Conservation (phyloP, 75 land plant species). For the Sequoia sempervirens region DNA sequence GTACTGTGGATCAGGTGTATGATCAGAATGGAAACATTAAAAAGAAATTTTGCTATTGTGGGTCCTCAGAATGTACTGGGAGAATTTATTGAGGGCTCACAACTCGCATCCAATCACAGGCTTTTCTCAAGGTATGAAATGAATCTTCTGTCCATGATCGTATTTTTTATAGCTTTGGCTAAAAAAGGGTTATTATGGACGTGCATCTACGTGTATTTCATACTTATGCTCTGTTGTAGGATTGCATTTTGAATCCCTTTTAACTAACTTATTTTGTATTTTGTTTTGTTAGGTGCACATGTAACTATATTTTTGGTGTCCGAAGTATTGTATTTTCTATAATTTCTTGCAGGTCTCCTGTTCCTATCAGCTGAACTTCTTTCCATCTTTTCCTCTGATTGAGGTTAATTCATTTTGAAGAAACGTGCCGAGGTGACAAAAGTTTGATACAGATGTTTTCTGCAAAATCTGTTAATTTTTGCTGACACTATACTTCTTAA, state of each 20-base stretch:
- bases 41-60: slow-evolving; percentile 58
- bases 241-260: not conserved
- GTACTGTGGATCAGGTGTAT: slow-evolving; percentile 38
- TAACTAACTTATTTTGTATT: not conserved
- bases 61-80: slow-evolving; percentile 45
- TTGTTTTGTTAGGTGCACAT: not conserved
- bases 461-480: no score
- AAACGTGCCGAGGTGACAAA: no score
- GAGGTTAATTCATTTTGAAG: no score
- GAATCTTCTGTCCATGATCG: not conserved
- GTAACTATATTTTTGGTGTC: not conserved
- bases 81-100: slow-evolving; percentile 42
- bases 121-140: not conserved
- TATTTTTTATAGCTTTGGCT: not conserved
- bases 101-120: not conserved
- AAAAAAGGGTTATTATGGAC: not conserved
- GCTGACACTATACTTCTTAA: no score
- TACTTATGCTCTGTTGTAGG: not conserved
- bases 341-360: not conserved
- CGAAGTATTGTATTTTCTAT: not conserved
- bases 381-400: no score
- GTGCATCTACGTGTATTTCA: not conserved
- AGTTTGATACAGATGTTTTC: no score
- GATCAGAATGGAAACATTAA: slow-evolving; percentile 37
- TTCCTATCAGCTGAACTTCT: no score